Evolutionary conservation across 768 basidiomycete genomes (phyloP).

Genomic region (Pulveroboletus sp.): DNA sequence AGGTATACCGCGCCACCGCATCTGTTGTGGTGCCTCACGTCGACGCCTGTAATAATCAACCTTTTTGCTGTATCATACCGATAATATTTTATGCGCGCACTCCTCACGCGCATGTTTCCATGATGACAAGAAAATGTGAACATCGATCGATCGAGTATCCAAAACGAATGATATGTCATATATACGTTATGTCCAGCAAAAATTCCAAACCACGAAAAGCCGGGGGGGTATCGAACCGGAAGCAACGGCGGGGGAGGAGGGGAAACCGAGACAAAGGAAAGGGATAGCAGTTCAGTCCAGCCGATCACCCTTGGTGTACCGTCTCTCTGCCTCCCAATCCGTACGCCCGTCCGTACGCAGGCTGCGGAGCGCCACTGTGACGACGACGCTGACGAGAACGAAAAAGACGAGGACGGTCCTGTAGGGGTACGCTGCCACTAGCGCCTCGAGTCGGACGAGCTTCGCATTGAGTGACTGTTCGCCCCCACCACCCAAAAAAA

Average conservation of each 20-base stretch:
- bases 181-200: too few relatives aligned
- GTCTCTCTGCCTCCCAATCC: constrained; percentile 12
- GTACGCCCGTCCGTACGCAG: constrained; percentile 14
- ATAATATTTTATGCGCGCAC: background rate
- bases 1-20: background rate
- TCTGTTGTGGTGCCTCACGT: background rate
- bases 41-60: background rate
- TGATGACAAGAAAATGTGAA: too few relatives aligned
- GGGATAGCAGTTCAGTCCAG: constrained; percentile 16
- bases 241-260: too few relatives aligned
- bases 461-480: constrained; percentile 15
- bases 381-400: constrained; percentile 4
- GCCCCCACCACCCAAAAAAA: background rate
- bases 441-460: constrained; percentile 7
- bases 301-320: constrained; percentile 16
- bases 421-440: constrained; percentile 20
- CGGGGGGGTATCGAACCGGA: too few relatives aligned
- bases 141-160: too few relatives aligned
- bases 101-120: background rate
- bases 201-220: too few relatives aligned
- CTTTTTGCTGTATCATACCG: constrained; percentile 6
- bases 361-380: constrained; percentile 9
- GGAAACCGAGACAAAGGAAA: too few relatives aligned
- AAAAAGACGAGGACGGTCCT: constrained; percentile 6
- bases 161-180: too few relatives aligned